phyloP scores from a whole-genome alignment of 2,329 filamentous ascomycete species.

The Colletotrichum sp. region DNA sequence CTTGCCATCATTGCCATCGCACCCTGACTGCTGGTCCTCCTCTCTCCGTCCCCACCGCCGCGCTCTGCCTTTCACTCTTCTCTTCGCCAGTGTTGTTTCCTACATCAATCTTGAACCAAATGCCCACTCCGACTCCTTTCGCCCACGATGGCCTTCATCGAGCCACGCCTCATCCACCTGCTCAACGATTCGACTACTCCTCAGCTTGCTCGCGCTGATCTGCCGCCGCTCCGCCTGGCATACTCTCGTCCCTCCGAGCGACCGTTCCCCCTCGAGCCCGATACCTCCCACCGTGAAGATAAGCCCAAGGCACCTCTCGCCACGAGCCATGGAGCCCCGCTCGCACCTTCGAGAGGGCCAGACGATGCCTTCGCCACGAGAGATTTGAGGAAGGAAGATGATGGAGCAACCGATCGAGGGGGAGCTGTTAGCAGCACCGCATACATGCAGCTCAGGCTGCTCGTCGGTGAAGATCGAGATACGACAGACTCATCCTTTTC shows the following conservation, averaged over 20 bases:
- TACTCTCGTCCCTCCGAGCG: slow-evolving; percentile 49
- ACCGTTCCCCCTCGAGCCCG: slow-evolving; percentile 58
- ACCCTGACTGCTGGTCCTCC: slow-evolving; percentile 1
- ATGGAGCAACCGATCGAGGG: neutral
- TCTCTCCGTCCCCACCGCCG: slow-evolving; percentile 3
- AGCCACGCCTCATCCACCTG: slow-evolving; percentile 70
- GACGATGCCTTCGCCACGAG: slow-evolving; percentile 14
- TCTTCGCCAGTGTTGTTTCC: slow-evolving; percentile 12
- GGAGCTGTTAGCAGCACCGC: neutral
- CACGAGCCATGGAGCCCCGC: slow-evolving; percentile 20
- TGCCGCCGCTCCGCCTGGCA: slow-evolving; percentile 55
- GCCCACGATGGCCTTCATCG: slow-evolving; percentile 67
- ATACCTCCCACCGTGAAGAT: slow-evolving; percentile 47
- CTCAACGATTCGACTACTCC: slow-evolving; percentile 62
- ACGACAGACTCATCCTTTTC: slow-evolving; percentile 45
- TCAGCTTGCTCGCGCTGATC: slow-evolving; percentile 53
- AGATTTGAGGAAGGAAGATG: slow-evolving; percentile 15
- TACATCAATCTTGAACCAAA: slow-evolving; percentile 32
- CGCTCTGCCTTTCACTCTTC: slow-evolving; percentile 16
- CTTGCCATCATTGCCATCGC: neutral
- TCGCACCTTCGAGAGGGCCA: neutral
- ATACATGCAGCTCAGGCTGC: slow-evolving; percentile 39
- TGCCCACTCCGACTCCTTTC: slow-evolving; percentile 33
- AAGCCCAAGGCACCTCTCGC: slow-evolving; percentile 26
- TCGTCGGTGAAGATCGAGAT: slow-evolving; percentile 43